Percentiles rank a stretch among this genome's conserved stretches.
Evolutionary conservation across 352 stramenopile species (phyloP).

Genomic region (Phytophthora europaea): DNA sequence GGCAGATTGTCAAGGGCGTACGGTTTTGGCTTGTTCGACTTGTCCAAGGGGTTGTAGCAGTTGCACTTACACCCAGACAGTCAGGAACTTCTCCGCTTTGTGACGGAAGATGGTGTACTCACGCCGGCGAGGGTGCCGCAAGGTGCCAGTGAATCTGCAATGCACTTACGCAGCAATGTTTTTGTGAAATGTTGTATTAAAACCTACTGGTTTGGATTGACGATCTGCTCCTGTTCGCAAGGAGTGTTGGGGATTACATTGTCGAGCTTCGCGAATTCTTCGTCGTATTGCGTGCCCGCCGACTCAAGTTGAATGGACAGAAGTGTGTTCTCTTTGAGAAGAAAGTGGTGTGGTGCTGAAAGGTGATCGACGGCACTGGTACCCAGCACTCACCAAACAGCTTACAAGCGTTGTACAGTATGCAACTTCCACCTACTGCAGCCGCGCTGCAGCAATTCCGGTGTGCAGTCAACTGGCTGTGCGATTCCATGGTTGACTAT

Average conservation of each 20-base stretch:
- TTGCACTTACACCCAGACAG: slow-evolving; percentile 17
- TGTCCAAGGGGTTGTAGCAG: slow-evolving; percentile 37
- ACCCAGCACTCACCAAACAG: too few species aligned
- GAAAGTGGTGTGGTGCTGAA: slow-evolving; percentile 29
- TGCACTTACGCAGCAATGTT: slow-evolving; percentile 13
- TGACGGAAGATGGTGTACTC: slow-evolving; percentile 29
- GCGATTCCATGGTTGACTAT: slow-evolving; percentile 31
- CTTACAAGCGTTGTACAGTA: not conserved
- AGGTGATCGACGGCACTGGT: slow-evolving; percentile 10
- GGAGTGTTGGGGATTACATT: slow-evolving; percentile 23
- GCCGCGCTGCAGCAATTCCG: slow-evolving; percentile 22
- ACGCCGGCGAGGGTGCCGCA: slow-evolving; percentile 8
- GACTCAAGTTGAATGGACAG: slow-evolving; percentile 30
- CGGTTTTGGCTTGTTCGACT: slow-evolving; percentile 13
- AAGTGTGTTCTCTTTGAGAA: slow-evolving; percentile 24
- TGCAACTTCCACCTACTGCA: slow-evolving; percentile 6
- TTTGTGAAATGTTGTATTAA: slow-evolving; percentile 3
- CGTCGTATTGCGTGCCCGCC: not conserved
- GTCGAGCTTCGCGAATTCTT: slow-evolving; percentile 16
- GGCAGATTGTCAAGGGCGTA: slow-evolving; percentile 8
- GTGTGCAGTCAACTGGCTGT: slow-evolving; percentile 28
- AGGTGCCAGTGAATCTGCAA: slow-evolving; percentile 9
- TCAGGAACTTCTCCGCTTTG: slow-evolving; percentile 25
- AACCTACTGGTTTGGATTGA: slow-evolving; percentile 35
- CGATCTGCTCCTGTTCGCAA: slow-evolving; percentile 32